A percentile compares a stretch with the other conserved stretches of the same genome.
Evolutionary conservation across 768 basidiomycete genomes (phyloP).

Genomic region (Butyriboletus loyo): DNA sequence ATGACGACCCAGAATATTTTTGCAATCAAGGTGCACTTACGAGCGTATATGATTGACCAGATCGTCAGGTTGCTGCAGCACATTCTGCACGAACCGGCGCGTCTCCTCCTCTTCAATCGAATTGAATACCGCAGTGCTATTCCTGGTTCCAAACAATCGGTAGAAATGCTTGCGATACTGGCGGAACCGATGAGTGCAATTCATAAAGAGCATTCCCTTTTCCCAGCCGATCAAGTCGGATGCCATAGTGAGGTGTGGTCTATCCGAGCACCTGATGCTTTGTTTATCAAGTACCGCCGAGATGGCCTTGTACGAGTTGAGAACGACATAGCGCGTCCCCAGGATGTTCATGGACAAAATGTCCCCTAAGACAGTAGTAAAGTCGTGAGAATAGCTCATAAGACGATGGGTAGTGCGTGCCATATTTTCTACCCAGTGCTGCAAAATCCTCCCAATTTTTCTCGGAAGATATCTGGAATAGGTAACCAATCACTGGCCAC

Average conservation of each 20-base stretch:
- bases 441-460: conserved; percentile 53
- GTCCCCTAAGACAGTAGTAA: conserved; percentile 27
- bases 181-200: conserved; percentile 12
- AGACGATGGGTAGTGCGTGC: conserved; percentile 26
- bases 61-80: conserved; percentile 15
- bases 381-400: neutral
- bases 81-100: conserved; percentile 13
- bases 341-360: conserved; percentile 30
- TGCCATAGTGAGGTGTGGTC: conserved; percentile 19
- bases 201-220: conserved; percentile 2
- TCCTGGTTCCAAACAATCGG: conserved; percentile 11
- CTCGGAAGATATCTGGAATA: conserved; percentile 49
- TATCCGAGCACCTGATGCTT: conserved; percentile 48
- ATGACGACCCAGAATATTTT: neutral
- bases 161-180: conserved; percentile 14
- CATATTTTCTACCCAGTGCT: conserved; percentile 51
- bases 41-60: conserved; percentile 20
- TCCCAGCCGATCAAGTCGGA: conserved; percentile 19
- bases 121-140: conserved; percentile 6
- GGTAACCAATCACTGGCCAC: conserved; percentile 48
- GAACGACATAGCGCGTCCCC: conserved; percentile 46
- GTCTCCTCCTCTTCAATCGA: conserved; percentile 20
- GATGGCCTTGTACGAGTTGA: conserved; percentile 45
- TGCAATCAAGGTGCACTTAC: conserved; percentile 6
- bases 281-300: conserved; percentile 52